Conservation (phyloP, 2,329 filamentous ascomycete species). For the Cladosporium sp. region DNA sequence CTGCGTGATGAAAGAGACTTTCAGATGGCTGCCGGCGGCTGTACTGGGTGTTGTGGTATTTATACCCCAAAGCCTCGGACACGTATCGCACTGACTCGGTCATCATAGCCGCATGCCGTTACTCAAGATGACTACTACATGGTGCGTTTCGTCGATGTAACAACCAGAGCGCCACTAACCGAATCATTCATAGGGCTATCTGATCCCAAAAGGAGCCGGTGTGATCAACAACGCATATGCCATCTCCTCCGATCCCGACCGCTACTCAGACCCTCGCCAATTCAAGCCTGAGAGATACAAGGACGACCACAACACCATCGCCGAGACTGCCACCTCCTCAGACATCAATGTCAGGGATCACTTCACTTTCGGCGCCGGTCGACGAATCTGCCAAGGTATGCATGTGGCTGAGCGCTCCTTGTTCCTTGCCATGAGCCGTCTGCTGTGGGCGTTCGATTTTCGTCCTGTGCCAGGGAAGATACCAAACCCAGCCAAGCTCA, state of each 20-base stretch:
- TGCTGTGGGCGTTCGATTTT: constrained; percentile 44
- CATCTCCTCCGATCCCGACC: constrained; percentile 33
- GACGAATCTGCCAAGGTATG: constrained; percentile 56
- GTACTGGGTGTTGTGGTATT: constrained; percentile 27
- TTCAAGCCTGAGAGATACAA: constrained; percentile 34
- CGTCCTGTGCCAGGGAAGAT: not conserved
- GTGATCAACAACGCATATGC: constrained; percentile 31
- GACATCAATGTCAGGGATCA: constrained; percentile 46
- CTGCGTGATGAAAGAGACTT: constrained; percentile 20
- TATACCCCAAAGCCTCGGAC: too few species aligned
- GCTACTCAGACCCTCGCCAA: constrained; percentile 35
- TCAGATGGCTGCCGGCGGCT: constrained; percentile 19
- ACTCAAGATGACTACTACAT: constrained; percentile 12
- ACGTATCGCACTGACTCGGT: not conserved
- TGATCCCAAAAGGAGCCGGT: constrained; percentile 31
- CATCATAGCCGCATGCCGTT: constrained; percentile 12
- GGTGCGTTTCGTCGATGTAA: not conserved
- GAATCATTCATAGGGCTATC: constrained; percentile 22
- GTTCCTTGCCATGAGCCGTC: constrained; percentile 45
- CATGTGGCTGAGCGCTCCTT: constrained; percentile 50
- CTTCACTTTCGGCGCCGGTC: constrained; percentile 54
- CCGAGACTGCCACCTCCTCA: constrained; percentile 31
- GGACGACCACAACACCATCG: constrained; percentile 22
- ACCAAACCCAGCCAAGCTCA: not conserved
- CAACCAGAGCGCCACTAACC: not conserved